phyloP scores from a whole-genome alignment of 108 stramenopile genomes.

The Parietichytrium sp. region DNA sequence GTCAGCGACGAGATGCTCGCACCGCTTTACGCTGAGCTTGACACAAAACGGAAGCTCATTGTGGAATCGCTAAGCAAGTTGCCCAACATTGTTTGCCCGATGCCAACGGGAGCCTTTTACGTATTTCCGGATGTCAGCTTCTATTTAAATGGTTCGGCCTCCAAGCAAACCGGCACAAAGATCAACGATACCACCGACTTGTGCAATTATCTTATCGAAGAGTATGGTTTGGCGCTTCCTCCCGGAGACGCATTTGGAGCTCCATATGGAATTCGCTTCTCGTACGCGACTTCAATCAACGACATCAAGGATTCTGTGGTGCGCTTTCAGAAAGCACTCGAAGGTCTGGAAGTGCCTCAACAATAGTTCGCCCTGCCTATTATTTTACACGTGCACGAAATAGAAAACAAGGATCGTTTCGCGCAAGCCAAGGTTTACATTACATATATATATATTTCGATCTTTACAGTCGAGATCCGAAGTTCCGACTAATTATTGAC shows the following conservation, averaged over 20 bases:
- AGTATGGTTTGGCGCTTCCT: constrained; percentile 83
- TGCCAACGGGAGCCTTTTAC: constrained; percentile 91
- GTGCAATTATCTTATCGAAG: constrained; percentile 79
- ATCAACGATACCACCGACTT: constrained; percentile 57
- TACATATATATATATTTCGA: too few species aligned
- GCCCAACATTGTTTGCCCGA: constrained; percentile 61
- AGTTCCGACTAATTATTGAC: too few species aligned
- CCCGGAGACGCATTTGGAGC: constrained; percentile 89
- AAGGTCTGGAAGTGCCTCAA: too few species aligned
- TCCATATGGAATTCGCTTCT: constrained; percentile 80
- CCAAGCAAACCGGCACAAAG: constrained; percentile 67
- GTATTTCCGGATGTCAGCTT: constrained; percentile 82
- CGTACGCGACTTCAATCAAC: constrained; percentile 89
- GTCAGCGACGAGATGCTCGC: constrained; percentile 72
- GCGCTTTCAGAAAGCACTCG: constrained; percentile 1
- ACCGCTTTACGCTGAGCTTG: constrained; percentile 57
- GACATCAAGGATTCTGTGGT: constrained; percentile 76
- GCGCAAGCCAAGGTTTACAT: too few species aligned
- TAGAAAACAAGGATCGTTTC: too few species aligned
- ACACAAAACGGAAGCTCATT: constrained; percentile 79
- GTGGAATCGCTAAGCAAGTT: constrained; percentile 68
- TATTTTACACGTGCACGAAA: too few species aligned
- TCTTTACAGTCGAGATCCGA: too few species aligned
- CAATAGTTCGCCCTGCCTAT: too few species aligned
- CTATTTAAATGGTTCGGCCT: constrained; percentile 51